Base-by-base conservation (phyloP, 306 rosid genomes). In the Ormosia semicastrata region DNA sequence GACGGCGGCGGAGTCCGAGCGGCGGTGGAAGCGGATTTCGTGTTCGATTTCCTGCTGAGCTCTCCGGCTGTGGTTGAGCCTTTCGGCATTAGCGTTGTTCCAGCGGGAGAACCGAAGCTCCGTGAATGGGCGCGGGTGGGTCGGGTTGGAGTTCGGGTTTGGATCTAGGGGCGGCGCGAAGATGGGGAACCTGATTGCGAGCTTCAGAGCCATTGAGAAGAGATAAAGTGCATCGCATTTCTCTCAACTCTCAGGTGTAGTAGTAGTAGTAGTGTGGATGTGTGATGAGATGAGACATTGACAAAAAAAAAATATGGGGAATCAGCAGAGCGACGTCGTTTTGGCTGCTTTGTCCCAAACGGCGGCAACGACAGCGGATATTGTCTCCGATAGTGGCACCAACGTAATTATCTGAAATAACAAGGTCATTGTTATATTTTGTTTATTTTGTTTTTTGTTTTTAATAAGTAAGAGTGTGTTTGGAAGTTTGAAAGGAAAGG, bases 121-220 rank as follows among this genome's bases (percentile, higher is more conserved):
- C 34, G 85, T 41, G n/a, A 86, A 80, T 33, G 84, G 66, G 10
- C 77, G 84, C 8, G 70, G 52, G 15, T 64, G 86, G 73, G 33
- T 13, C 7, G 88, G 81, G 59, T 82, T 78, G 1, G 83, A 11
- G 78, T 57, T 52, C 49, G 79, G 75, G 82, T 24, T 24, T 24
- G 24, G 85, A 82, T 80, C 75, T 17, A 83, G 7, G 4, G 81
- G 84, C 9, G 90, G 88, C 18, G 85, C 54, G 84, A 88, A 83
- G 37, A 92, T 70, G 24, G 97, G 88, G 79, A 88, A 88, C 32
- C 84, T 81, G 18, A 82, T 64, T 5, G 90, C 49, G 14, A 87
- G 79, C 41, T 89, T 94, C 10, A 94, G 88, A 86, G 93, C 90
- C 98, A 94, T 94, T 67, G 59, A 39, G 36, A 49, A 72, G 33